Evolutionary conservation across 352 stramenopile species (phyloP).

Genomic region (Pythium dissotocum): DNA sequence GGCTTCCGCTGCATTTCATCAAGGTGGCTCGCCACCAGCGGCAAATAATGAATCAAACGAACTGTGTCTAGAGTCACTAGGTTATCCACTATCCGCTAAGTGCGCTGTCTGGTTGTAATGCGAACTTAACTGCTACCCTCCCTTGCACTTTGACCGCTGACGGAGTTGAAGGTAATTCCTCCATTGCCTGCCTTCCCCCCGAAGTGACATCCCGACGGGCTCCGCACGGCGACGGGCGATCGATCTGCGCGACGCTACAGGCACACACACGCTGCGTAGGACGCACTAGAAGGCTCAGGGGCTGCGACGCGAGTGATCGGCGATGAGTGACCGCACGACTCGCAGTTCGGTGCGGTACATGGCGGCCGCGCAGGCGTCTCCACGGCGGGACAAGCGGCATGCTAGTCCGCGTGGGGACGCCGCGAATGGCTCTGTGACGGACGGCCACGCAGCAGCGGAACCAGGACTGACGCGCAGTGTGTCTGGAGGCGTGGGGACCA

Average conservation of each 20-base stretch:
- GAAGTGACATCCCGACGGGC: background rate
- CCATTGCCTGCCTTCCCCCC: background rate
- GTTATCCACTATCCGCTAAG: conserved; percentile 8
- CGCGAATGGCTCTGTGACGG: background rate
- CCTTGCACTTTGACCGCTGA: conserved; percentile 11
- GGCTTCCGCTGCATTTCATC: conserved; percentile 29
- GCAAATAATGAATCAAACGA: background rate
- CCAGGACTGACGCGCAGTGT: conserved; percentile 21
- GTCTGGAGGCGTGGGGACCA: conserved; percentile 17
- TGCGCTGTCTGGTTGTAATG: conserved; percentile 14
- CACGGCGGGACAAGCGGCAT: conserved; percentile 5
- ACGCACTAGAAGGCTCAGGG: background rate
- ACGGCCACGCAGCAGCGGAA: conserved; percentile 5
- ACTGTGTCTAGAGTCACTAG: conserved; percentile 10
- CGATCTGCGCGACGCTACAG: background rate
- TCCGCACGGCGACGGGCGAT: background rate
- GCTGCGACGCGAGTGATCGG: background rate
- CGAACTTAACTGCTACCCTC: conserved; percentile 21
- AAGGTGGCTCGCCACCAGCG: conserved; percentile 15
- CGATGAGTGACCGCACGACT: conserved; percentile 22
- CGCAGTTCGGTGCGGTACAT: conserved; percentile 17
- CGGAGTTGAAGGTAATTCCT: conserved; percentile 28
- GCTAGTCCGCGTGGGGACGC: conserved; percentile 5
- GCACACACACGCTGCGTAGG: background rate
- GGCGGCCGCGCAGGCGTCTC: conserved; percentile 10